Base-by-base conservation (phyloP, 176 grass and related monocot species). In the Hordeum marinum region DNA sequence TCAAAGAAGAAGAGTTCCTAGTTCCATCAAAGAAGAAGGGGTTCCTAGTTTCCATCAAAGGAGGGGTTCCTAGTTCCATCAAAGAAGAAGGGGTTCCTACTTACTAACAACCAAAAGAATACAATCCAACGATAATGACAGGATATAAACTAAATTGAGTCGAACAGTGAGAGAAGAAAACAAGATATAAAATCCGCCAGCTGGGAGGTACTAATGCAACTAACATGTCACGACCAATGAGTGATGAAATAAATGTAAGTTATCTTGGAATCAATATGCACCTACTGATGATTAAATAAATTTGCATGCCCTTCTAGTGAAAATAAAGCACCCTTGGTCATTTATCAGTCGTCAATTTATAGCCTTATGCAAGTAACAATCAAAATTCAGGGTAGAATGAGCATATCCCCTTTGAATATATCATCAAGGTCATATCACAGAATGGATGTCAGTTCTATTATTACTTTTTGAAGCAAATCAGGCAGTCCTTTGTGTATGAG, bases 391-490 rank as follows among this genome's bases (percentile, higher is more conserved):
- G 48, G 48, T 52, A 52, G 48, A 52, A 52, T 52, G 17, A 52
- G 48, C 15, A 52, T 52, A 52, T 52, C 48, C 48, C 48, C 5
- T 52, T 52, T 52, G 48, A 52, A 52, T 52, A 52, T 52, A 52
- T 42, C 9, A 42, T 63, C 35, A 0, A 27, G 58, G 36, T 63
- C 24, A 45, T 21, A 42, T 62, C 68, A 71, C 26, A 79, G 27
- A 20, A 77, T 78, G 37, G 67, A 60, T 82, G 50, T 4, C 21
- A 59, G 50, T 23, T 82, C 72, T 48, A 80, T 73, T 63, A 32
- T 63, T 73, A 37, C 68, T 48, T 40, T 40, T 29, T 23, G 26
- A 85, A 77, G 82, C 9, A 5, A 68, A 85, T 57, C 83, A 68
- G 63, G 10, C 42, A 72, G 17, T 63, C 54, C 2, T 8, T 63